Evolutionary conservation across 345 rosid species (phyloP).

Genomic region (Aegle marmelos): DNA sequence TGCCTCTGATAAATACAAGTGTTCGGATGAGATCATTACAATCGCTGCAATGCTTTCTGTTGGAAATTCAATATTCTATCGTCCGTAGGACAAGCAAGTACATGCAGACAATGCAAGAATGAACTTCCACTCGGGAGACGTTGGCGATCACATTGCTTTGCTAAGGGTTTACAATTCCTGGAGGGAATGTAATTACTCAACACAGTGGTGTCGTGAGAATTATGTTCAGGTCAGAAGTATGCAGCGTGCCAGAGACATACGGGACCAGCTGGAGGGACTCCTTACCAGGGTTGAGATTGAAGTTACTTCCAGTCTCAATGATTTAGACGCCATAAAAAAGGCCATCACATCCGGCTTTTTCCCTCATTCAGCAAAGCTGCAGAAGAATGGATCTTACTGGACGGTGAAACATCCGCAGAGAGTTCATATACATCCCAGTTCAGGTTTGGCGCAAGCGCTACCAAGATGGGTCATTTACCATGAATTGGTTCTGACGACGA

Average conservation of each 20-base stretch:
- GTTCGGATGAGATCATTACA: conserved; percentile 87
- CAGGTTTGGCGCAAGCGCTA: conserved; percentile 84
- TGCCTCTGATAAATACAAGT: conserved; percentile 84
- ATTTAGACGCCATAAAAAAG: conserved; percentile 70
- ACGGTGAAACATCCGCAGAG: conserved; percentile 94
- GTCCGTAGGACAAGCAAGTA: conserved; percentile 95
- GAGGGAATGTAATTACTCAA: conserved; percentile 93
- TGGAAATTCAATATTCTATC: conserved; percentile 91
- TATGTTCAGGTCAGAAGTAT: conserved; percentile 99
- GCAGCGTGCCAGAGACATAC: conserved; percentile 90
- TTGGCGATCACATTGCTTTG: conserved; percentile 90
- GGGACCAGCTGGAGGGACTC: conserved; percentile 95
- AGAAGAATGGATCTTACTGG: conserved; percentile 81
- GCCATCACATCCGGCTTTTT: conserved; percentile 86
- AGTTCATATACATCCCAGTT: conserved; percentile 88
- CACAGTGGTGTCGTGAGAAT: conserved; percentile 97
- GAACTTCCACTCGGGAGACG: conserved; percentile 88
- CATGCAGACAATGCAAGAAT: conserved; percentile 93
- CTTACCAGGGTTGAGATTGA: conserved; percentile 95
- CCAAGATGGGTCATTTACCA: conserved; percentile 96
- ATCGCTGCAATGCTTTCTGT: conserved; percentile 91
- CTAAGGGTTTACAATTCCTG: conserved; percentile 91
- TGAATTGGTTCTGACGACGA: conserved; percentile 86
- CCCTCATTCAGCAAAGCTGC: conserved; percentile 86
- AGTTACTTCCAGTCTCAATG: conserved; percentile 52